A percentile compares a stretch with the other conserved stretches of the same genome.
These are phyloP conservation scores for Saccharomycodes ludwigii DNA, from an alignment of 805 yeast genomes.

Conservation along the genomic window DNA sequence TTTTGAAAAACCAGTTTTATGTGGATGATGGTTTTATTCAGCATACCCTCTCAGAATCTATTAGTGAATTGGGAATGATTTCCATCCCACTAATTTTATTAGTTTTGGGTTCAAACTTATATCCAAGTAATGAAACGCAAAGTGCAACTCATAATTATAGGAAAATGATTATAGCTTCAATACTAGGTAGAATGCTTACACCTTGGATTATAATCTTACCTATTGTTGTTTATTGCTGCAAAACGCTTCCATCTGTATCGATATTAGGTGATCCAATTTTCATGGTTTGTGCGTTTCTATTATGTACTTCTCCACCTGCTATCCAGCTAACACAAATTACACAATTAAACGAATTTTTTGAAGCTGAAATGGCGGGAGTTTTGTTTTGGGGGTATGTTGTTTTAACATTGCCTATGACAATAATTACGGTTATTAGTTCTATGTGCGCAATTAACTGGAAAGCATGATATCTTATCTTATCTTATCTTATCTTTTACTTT, in stretches of 20 bases:
- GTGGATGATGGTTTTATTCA: constrained; percentile 33
- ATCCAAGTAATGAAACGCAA: constrained; percentile 36
- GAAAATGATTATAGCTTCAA: constrained; percentile 37
- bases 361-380: constrained; percentile 53
- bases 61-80: constrained; percentile 41
- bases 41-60: constrained; percentile 39
- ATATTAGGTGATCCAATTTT: constrained; percentile 46
- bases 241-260: constrained; percentile 34
- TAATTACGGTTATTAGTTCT: constrained; percentile 40
- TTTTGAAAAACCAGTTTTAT: constrained; percentile 34
- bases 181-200: constrained; percentile 47
- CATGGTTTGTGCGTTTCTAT: constrained; percentile 42
- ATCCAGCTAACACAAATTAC: constrained; percentile 56
- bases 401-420: constrained; percentile 46
- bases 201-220: constrained; percentile 46
- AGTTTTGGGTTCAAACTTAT: constrained; percentile 49
- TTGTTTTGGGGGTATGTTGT: constrained; percentile 58
- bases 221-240: constrained; percentile 36
- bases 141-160: constrained; percentile 30
- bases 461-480: too few relatives aligned
- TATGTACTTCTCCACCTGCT: constrained; percentile 56
- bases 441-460: constrained; percentile 47
- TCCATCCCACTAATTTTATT: constrained; percentile 51
- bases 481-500: too few relatives aligned
- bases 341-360: constrained; percentile 47